Evolutionary conservation across 257 asterid species (phyloP).

Genomic region (Solanum corneliomulleri): DNA sequence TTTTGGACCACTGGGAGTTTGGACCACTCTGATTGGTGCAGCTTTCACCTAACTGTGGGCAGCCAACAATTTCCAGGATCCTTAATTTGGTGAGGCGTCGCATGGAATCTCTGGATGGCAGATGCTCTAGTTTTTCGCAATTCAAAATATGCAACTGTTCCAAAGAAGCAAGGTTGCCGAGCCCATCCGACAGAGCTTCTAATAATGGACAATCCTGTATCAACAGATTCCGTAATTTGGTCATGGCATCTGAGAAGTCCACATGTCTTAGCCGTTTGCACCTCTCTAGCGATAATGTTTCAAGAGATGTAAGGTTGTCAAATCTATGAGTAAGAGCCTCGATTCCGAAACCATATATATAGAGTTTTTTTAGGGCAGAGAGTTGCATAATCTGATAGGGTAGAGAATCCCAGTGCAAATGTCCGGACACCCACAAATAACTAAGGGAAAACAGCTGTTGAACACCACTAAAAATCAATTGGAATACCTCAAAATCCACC

Average conservation of each 20-base stretch:
- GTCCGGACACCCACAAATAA: rapidly evolving
- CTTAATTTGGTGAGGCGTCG: background rate
- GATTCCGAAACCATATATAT: background rate
- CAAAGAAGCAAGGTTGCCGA: background rate
- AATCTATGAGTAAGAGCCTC: slow-evolving; percentile 14
- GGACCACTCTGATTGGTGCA: too few species aligned
- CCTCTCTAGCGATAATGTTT: rapidly evolving
- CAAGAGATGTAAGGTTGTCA: slow-evolving; percentile 7
- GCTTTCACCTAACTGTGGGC: background rate
- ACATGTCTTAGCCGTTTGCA: background rate
- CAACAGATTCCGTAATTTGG: background rate
- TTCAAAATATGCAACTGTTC: rapidly evolving
- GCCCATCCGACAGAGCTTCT: background rate
- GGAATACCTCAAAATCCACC: background rate
- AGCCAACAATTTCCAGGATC: rapidly evolving
- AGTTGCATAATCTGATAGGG: slow-evolving; percentile 11
- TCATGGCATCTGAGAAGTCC: background rate
- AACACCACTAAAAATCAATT: background rate
- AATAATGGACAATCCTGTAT: background rate
- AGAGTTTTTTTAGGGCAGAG: background rate
- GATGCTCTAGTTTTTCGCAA: background rate
- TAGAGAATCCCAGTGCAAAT: background rate
- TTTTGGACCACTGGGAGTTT: background rate
- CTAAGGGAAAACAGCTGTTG: background rate
- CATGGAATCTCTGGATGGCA: background rate